These are phyloP conservation scores for Exophiala aquamarina DNA, from an alignment of 2,329 filamentous ascomycete species.

Conservation along the genomic window DNA sequence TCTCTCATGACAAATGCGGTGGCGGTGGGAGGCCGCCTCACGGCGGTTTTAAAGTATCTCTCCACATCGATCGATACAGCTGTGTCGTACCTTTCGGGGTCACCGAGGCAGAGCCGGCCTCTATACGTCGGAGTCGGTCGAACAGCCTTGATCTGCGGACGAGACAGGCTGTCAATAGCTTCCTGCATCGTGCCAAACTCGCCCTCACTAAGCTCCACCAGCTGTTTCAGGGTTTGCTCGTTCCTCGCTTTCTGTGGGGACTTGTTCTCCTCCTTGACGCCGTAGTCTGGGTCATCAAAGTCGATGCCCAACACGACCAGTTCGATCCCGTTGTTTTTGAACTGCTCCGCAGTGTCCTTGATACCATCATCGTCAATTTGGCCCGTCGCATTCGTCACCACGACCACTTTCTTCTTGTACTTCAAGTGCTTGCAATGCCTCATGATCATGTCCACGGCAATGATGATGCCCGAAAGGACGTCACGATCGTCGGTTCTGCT, in stretches of 20 bases:
- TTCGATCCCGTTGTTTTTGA: conserved; percentile 73
- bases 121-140: conserved; percentile 77
- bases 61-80: conserved; percentile 84
- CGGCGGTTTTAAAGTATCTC: conserved; percentile 82
- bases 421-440: conserved; percentile 78
- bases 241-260: conserved; percentile 68
- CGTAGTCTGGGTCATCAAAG: conserved; percentile 87
- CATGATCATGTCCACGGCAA: conserved; percentile 84
- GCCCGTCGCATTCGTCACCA: conserved; percentile 80
- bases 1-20: conserved; percentile 68
- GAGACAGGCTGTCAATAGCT: conserved; percentile 76
- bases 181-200: conserved; percentile 81
- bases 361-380: conserved; percentile 73
- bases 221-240: conserved; percentile 64
- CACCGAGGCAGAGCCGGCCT: conserved; percentile 76
- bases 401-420: conserved; percentile 74
- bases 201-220: conserved; percentile 68
- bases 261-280: conserved; percentile 91
- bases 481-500: conserved; percentile 73
- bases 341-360: conserved; percentile 29
- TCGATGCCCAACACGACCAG: conserved; percentile 85
- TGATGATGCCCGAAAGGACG: conserved; percentile 78
- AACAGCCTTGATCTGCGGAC: conserved; percentile 73
- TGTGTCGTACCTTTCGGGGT: conserved; percentile 69
- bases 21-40: conserved; percentile 71